Conservation (phyloP, 345 rosid species). For the Citrus medica region DNA sequence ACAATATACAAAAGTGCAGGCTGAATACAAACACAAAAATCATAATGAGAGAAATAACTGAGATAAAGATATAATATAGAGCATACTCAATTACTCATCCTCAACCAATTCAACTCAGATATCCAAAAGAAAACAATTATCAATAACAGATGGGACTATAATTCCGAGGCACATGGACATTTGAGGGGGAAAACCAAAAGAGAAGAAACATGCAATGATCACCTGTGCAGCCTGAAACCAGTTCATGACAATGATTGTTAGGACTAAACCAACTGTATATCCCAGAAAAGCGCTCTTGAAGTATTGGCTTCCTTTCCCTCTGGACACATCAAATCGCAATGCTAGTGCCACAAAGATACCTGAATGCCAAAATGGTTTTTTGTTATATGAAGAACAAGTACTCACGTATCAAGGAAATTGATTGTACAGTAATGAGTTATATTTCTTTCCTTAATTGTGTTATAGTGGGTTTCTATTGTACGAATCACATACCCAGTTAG, state of each 20-base stretch:
- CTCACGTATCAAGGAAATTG: background rate
- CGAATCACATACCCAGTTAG: background rate
- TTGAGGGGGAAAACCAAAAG: background rate
- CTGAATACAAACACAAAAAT: constrained; percentile 36
- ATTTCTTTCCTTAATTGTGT: background rate
- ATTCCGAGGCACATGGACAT: background rate
- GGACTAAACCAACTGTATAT: constrained; percentile 67
- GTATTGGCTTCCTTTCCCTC: constrained; percentile 80
- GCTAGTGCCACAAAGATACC: constrained; percentile 99
- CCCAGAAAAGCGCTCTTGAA: constrained; percentile 96
- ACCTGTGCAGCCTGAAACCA: constrained; percentile 99
- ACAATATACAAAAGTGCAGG: constrained; percentile 97
- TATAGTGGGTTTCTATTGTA: background rate
- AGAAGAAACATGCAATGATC: background rate
- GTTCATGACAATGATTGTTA: constrained; percentile 94
- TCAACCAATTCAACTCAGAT: background rate
- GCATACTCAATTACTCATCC: no score
- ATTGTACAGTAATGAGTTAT: background rate
- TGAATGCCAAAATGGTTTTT: constrained; percentile 16
- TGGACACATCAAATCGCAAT: constrained; percentile 87
- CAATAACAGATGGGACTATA: background rate
- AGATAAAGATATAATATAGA: background rate
- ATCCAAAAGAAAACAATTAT: background rate
- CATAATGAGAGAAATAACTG: background rate
- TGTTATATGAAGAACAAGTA: no score